phyloP scores from a whole-genome alignment of 805 yeast genomes.

The Teunomyces barrocoloradensis region DNA sequence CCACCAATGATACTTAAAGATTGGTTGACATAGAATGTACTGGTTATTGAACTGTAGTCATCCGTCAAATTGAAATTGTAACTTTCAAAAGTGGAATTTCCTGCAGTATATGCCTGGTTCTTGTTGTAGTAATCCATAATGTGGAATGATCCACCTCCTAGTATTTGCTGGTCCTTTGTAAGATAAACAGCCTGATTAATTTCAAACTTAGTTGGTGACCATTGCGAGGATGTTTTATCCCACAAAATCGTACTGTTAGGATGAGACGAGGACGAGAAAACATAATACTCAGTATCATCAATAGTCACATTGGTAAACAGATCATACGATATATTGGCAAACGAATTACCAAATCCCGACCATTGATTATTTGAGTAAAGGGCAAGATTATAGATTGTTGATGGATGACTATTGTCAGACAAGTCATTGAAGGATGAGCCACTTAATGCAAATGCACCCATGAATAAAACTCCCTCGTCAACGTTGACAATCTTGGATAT shows the following conservation, averaged over 20 bases:
- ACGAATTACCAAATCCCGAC: conserved; percentile 41
- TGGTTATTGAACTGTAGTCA: conserved; percentile 16
- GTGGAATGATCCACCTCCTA: conserved; percentile 34
- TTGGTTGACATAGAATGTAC: conserved; percentile 47
- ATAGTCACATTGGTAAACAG: conserved; percentile 36
- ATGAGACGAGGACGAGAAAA: conserved; percentile 31
- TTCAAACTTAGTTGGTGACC: conserved; percentile 35
- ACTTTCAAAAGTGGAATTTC: conserved; percentile 18
- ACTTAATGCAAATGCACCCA: conserved; percentile 34
- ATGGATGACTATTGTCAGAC: conserved; percentile 23
- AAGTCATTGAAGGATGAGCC: conserved; percentile 23
- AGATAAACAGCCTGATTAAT: conserved; percentile 26
- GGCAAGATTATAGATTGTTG: conserved; percentile 31
- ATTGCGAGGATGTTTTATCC: conserved; percentile 36
- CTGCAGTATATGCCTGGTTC: conserved; percentile 24
- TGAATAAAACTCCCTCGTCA: conserved; percentile 20
- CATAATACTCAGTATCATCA: conserved; percentile 38
- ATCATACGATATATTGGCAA: conserved; percentile 17
- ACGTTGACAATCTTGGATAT: conserved; percentile 20
- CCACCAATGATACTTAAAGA: conserved; percentile 61
- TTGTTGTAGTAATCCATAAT: conserved; percentile 28
- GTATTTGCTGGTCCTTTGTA: conserved; percentile 26
- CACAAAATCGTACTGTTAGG: conserved; percentile 31
- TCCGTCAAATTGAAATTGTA: conserved; percentile 21
- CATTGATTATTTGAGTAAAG: conserved; percentile 35